phyloP scores from a whole-genome alignment of 2,329 filamentous ascomycete genomes.

The Lachnellula arida region DNA sequence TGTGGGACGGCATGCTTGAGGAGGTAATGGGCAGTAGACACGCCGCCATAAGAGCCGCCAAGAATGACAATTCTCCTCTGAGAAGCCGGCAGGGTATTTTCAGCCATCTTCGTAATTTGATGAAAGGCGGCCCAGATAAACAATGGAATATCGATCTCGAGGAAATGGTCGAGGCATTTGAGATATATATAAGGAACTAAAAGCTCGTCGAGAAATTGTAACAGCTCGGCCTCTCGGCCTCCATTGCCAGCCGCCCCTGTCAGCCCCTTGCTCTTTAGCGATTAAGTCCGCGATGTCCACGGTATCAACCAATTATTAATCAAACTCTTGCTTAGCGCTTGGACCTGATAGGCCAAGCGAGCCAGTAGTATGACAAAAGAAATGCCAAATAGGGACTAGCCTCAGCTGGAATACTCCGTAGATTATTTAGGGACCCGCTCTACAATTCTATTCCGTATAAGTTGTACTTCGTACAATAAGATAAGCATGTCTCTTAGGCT shows the following conservation, averaged over 20 bases:
- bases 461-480: too few species aligned
- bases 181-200: not conserved
- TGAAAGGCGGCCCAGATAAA: not conserved
- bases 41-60: slow-evolving; percentile 48
- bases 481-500: too few species aligned
- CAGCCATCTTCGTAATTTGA: not conserved
- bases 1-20: slow-evolving; percentile 47
- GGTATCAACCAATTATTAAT: not conserved
- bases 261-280: not conserved
- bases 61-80: slow-evolving; percentile 42
- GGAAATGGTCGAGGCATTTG: not conserved
- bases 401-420: too few species aligned
- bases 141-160: too few species aligned
- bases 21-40: slow-evolving; percentile 49
- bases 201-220: not conserved
- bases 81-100: not conserved
- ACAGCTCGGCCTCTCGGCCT: not conserved
- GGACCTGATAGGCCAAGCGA: too few species aligned
- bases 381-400: too few species aligned
- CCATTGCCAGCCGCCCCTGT: too few species aligned
- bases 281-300: not conserved
- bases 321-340: too few species aligned
- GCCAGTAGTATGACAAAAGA: too few species aligned
- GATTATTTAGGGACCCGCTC: too few species aligned
- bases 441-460: too few species aligned